Percentiles rank a stretch among this genome's conserved stretches.
phyloP scores from a whole-genome alignment of 2,329 filamentous ascomycete species.

The Teratosphaeria zuluensis region DNA sequence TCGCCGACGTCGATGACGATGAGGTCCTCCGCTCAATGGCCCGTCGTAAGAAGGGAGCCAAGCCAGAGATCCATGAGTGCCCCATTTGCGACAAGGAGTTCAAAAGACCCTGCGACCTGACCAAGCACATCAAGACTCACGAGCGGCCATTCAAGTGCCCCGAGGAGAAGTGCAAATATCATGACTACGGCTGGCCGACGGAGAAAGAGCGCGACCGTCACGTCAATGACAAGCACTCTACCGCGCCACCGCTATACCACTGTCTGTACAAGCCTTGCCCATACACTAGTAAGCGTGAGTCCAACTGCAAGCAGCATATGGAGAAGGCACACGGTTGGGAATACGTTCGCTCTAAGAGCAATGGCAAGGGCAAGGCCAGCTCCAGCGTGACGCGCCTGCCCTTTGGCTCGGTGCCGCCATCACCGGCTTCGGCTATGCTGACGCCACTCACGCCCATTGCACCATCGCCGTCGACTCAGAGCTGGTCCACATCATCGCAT shows the following conservation, averaged over 20 bases:
- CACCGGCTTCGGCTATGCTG: conserved; percentile 42
- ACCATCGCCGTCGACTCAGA: conserved; percentile 33
- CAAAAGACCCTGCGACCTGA: conserved; percentile 92
- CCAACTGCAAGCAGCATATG: conserved; percentile 98
- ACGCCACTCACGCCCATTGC: conserved; percentile 26
- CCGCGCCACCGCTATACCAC: conserved; percentile 68
- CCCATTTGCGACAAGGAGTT: conserved; percentile 91
- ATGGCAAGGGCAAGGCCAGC: conserved; percentile 57
- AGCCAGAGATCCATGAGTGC: conserved; percentile 28
- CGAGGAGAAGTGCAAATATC: conserved; percentile 75
- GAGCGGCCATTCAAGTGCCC: conserved; percentile 93
- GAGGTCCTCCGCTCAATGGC: conserved; percentile 88
- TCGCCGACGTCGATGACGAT: conserved; percentile 55
- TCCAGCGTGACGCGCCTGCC: conserved; percentile 44
- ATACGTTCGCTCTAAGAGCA: conserved; percentile 90
- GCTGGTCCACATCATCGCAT: conserved; percentile 21
- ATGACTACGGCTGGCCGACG: conserved; percentile 83
- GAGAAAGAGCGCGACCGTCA: conserved; percentile 97
- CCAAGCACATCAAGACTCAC: conserved; percentile 97
- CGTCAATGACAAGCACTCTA: conserved; percentile 89
- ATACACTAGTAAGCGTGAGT: conserved; percentile 91
- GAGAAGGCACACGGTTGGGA: conserved; percentile 88
- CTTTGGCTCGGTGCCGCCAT: conserved; percentile 52
- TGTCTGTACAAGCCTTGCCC: conserved; percentile 77
- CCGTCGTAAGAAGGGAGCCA: conserved; percentile 82